Percentiles rank a stretch among this genome's conserved stretches.
These are phyloP conservation scores for Termitomyces sp. DNA, from an alignment of 768 basidiomycete genomes.

Conservation along the genomic window DNA sequence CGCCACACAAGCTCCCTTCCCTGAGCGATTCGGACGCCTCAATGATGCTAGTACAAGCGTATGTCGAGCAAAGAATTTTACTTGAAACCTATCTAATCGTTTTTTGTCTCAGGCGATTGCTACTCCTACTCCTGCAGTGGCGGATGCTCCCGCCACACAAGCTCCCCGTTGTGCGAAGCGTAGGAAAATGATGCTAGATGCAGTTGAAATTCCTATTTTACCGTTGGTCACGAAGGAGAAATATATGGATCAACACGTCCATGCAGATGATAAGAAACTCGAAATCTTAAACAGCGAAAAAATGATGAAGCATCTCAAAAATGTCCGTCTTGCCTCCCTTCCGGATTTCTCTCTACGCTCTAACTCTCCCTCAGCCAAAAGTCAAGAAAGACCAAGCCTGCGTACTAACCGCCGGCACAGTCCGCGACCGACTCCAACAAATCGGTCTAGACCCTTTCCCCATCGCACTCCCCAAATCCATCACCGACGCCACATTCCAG, in stretches of 20 bases:
- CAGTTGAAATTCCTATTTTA: not conserved
- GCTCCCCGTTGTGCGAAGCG: not conserved
- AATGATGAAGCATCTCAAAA: not conserved
- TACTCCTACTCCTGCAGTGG: too few relatives aligned
- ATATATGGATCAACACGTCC: not conserved
- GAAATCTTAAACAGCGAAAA: not conserved
- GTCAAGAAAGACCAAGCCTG: not conserved
- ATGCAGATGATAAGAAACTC: not conserved
- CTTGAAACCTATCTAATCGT: not conserved
- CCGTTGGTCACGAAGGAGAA: not conserved
- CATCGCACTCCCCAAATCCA: slow-evolving; percentile 22
- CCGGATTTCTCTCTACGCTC: not conserved
- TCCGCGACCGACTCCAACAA: slow-evolving; percentile 12
- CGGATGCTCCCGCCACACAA: not conserved
- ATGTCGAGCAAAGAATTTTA: not conserved
- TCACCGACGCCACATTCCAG: slow-evolving; percentile 24
- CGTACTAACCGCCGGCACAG: not conserved
- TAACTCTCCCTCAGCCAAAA: not conserved
- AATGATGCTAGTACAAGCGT: not conserved
- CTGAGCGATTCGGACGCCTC: not conserved
- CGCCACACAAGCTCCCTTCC: not conserved
- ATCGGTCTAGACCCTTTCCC: slow-evolving; percentile 24
- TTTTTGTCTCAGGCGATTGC: not conserved
- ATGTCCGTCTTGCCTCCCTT: not conserved
- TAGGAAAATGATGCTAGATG: not conserved